A percentile compares a stretch with the other conserved stretches of the same genome.
Evolutionary conservation across 495 filamentous ascomycete species (phyloP).

Genomic region (Penicillium maclennaniae): DNA sequence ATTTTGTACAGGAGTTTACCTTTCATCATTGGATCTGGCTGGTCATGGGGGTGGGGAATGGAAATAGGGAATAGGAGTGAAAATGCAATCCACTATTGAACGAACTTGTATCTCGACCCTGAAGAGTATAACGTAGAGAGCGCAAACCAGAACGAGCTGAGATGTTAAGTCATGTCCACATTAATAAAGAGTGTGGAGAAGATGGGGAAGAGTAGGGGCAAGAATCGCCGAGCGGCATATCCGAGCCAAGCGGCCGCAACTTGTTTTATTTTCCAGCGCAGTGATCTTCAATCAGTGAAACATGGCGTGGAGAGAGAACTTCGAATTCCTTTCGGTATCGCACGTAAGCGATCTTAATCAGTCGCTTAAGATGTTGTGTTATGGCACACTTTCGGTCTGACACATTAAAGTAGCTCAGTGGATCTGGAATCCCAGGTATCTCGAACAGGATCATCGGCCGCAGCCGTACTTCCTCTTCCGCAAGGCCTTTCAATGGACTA

Average conservation of each 20-base stretch:
- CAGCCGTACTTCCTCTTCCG: no score
- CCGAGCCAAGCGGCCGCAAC: constrained; percentile 1
- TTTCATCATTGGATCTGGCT: constrained; percentile 4
- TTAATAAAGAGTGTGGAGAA: background rate
- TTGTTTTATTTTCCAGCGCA: background rate
- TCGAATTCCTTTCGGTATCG: no score
- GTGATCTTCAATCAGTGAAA: background rate
- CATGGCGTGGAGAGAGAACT: background rate
- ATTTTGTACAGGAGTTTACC: constrained; percentile 39
- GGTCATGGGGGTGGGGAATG: constrained; percentile 9
- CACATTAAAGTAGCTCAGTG: no score
- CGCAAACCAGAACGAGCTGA: no score
- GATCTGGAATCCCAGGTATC: no score
- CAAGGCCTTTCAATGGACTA: no score
- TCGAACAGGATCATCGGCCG: no score
- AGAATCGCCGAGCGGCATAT: constrained; percentile 9
- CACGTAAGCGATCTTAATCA: no score
- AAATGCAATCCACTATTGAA: constrained; percentile 13
- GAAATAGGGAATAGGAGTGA: constrained; percentile 20
- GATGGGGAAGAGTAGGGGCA: constrained; percentile 3
- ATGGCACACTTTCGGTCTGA: no score
- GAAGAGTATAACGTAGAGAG: no score
- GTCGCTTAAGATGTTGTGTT: no score
- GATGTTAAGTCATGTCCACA: background rate
- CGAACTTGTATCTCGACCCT: no score